A percentile compares a stretch with the other conserved stretches of the same genome.
phyloP scores from a whole-genome alignment of 768 basidiomycete species.

The Russula virescens region DNA sequence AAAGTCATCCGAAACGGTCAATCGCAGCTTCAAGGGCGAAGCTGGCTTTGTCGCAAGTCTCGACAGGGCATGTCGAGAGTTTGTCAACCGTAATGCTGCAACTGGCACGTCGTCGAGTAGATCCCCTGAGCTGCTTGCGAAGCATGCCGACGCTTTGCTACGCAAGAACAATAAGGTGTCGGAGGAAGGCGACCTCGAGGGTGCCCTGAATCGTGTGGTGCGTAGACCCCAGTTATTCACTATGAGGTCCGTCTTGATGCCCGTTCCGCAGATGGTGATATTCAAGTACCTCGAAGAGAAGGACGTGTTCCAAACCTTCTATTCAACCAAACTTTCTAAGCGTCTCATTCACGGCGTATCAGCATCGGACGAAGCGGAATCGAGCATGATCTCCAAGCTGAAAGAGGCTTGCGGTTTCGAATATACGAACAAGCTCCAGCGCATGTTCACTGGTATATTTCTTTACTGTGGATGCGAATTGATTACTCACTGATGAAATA shows the following conservation, averaged over 20 bases:
- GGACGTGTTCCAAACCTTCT: conserved; percentile 98
- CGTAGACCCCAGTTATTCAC: conserved; percentile 28
- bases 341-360: conserved; percentile 88
- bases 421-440: conserved; percentile 91
- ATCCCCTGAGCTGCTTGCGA: conserved; percentile 89
- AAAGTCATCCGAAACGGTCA: conserved; percentile 87
- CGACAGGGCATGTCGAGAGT: conserved; percentile 93
- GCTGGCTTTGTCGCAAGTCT: conserved; percentile 90
- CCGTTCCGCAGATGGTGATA: conserved; percentile 70
- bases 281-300: conserved; percentile 99
- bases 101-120: conserved; percentile 77
- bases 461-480: not conserved
- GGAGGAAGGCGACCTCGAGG: conserved; percentile 87
- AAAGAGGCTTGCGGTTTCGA: conserved; percentile 97
- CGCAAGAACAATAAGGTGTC: conserved; percentile 94
- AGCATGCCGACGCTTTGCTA: conserved; percentile 83
- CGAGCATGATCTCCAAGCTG: conserved; percentile 96
- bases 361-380: conserved; percentile 93
- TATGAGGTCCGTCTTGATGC: not conserved
- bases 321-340: conserved; percentile 88
- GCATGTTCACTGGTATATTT: conserved; percentile 86
- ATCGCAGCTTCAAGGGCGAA: conserved; percentile 85
- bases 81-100: conserved; percentile 89
- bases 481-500: conserved; percentile 29
- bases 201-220: conserved; percentile 85